Evolutionary conservation across 768 basidiomycete genomes (phyloP), one percentile per base, ranked within the genome.

Genomic region (Lactarius trivialis): DNA sequence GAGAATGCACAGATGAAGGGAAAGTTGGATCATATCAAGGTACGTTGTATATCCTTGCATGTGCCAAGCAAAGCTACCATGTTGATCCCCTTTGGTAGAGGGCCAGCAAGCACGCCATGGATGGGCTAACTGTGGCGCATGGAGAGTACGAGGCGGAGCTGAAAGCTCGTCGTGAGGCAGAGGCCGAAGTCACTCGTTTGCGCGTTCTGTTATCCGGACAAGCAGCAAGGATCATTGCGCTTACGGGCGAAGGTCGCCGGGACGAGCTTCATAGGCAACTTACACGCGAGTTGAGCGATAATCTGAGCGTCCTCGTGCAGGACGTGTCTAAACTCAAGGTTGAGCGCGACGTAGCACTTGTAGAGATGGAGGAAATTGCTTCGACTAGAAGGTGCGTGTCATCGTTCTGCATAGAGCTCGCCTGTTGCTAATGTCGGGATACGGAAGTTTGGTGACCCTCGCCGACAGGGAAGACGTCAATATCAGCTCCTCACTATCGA

Each of bases 131-230:
- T 0, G 93, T 95, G 28, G 94, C 96, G 2, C 91, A 94, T 68
- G 87, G 88, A 48, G 97, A 98, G 71, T 98, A 96, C 71, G 95
- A 98, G 70, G 84, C 84, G 56, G 97, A 98, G 73, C 79, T 94
- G 37, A 86, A 89, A 60, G 85, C 87, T 24, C 83, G 96, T 21
- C 84, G 91, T 19, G 94, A 98, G 65, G 89, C 91, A 1, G 94
- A 98, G 74, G 87, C 91, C 0, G 94, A 98, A 75, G 90, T 98
- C 61, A 88, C 88, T 26, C 82, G 90, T 45, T 77, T 99, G 28
- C 78, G 91, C 48, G 85, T 93, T 33, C 79, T 95, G 55, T 78
- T 98, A 24, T 90, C 93, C 60, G 92, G 93, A 6, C 96, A 98
- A 73, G 92, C 86, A 2, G 92, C 88, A 12, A 82, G 88, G 58